These are phyloP conservation scores for Centaurea solstitialis DNA, from an alignment of 129 eudicot genomes.

Conservation along the genomic window DNA sequence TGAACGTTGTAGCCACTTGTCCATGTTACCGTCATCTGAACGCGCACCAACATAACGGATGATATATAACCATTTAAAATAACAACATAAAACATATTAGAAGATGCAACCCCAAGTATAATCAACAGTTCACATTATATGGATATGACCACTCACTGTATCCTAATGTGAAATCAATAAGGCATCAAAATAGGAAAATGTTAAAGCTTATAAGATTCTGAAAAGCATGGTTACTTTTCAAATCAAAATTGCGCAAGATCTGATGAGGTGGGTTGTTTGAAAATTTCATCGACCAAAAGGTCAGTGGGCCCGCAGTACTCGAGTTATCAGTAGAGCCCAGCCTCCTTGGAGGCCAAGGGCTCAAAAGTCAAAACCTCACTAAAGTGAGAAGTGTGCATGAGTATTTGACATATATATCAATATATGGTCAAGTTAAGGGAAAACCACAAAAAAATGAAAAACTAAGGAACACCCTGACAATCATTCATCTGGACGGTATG, in stretches of 20 bases:
- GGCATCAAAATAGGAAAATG: too few species aligned
- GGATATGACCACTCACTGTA: not conserved
- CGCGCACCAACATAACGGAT: not conserved
- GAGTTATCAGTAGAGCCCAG: not conserved
- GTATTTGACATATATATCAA: not conserved
- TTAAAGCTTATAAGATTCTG: not conserved
- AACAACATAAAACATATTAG: slow-evolving; percentile 1
- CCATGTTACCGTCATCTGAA: slow-evolving; percentile 85
- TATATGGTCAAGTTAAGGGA: too few species aligned
- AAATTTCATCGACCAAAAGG: not conserved
- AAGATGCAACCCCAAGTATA: not conserved
- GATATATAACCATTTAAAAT: slow-evolving; percentile 5
- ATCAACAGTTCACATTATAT: not conserved
- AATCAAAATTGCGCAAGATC: not conserved
- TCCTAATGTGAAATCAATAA: not conserved
- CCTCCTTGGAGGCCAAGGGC: not conserved
- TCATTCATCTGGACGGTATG: too few species aligned
- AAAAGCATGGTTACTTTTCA: not conserved
- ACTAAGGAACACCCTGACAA: too few species aligned
- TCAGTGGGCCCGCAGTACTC: not conserved
- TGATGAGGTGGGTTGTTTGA: not conserved
- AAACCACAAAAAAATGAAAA: too few species aligned
- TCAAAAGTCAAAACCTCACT: not conserved
- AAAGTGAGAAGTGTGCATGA: not conserved
- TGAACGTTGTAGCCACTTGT: slow-evolving; percentile 75